Base-by-base conservation (phyloP, 2,329 filamentous ascomycete genomes). In the Zopfia rhizophila region DNA sequence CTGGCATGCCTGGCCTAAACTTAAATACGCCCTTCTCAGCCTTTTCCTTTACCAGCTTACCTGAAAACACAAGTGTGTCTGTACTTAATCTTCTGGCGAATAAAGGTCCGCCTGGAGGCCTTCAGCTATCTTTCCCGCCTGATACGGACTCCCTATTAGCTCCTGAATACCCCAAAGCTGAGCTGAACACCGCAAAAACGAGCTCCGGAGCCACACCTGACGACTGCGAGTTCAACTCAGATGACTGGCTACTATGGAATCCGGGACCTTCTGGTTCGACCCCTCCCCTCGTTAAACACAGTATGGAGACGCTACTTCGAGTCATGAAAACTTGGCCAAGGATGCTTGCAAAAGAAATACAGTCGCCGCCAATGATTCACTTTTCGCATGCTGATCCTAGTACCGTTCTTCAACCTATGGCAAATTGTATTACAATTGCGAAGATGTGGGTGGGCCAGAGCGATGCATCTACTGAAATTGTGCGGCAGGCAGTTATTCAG, bases 371-470 rank as follows among this genome's bases (percentile, higher is more conserved):
- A 18, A 60, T 73, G 16, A 60, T 74, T 4, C 72, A 75, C 30
- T 41, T 42, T 13, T 35, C 47, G 47, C 55, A 58, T 21, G 55
- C 47, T 8, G 53, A 65, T 28, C 53, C 58, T 13, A 33, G 45
- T 14, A 55, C 41, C 14, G 55, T 58, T 8, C 64, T 68, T 2
- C 48, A 46, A 25, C 69, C 68, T 7, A 60, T 75, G 25, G 61
- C 62, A 11, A 70, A 69, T 18, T 74, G 72, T 43, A 63, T 72
- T 40, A 63, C 65, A 3, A 48, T 75, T 14, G 59, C 61, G 10
- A 71, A 70, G 46, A 69, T 74, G 67, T 75, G 72, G 72, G 55
- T 65, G 30, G 60, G 60, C 1, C 65, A 70, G 42, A 58, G 56
- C 6, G 51, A 62, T 13, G 61, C 58, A 7, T 56, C 63, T 13